Percentiles rank a stretch among this genome's conserved stretches.
These are phyloP conservation scores for Podaxis carcinomalis DNA, from an alignment of 768 basidiomycete species.

Conservation along the genomic window DNA sequence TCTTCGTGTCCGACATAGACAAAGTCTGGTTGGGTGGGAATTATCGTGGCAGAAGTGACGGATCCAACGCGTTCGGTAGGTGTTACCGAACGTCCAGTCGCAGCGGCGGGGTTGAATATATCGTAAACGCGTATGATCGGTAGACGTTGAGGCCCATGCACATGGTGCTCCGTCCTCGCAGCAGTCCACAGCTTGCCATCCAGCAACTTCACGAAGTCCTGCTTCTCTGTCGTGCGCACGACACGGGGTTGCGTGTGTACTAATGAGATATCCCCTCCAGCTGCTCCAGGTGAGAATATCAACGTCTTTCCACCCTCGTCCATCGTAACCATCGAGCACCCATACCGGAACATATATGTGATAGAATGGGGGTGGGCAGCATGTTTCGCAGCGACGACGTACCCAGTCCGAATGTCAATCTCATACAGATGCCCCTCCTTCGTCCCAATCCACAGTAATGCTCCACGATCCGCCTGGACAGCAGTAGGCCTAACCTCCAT, in stretches of 20 bases:
- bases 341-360: slow-evolving; percentile 70
- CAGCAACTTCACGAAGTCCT: slow-evolving; percentile 73
- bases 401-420: slow-evolving; percentile 64
- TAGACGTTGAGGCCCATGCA: slow-evolving; percentile 34
- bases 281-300: slow-evolving; percentile 52
- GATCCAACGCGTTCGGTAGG: slow-evolving; percentile 75
- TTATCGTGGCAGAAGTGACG: slow-evolving; percentile 74
- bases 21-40: slow-evolving; percentile 60
- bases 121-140: slow-evolving; percentile 85
- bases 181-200: slow-evolving; percentile 85
- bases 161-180: slow-evolving; percentile 37
- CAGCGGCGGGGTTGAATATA: slow-evolving; percentile 57
- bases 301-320: slow-evolving; percentile 85
- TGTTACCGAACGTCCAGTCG: slow-evolving; percentile 46
- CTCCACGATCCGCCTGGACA: slow-evolving; percentile 46
- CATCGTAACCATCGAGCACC: slow-evolving; percentile 67
- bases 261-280: slow-evolving; percentile 41
- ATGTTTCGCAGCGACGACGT: slow-evolving; percentile 51
- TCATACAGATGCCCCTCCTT: slow-evolving; percentile 88
- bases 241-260: slow-evolving; percentile 48
- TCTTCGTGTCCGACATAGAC: slow-evolving; percentile 93
- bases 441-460: slow-evolving; percentile 80
- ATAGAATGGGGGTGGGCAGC: slow-evolving; percentile 65
- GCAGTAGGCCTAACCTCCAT: slow-evolving; percentile 69
- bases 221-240: slow-evolving; percentile 73